phyloP scores from a whole-genome alignment of 2,329 filamentous ascomycete genomes.

The Metarhizium anisopliae region DNA sequence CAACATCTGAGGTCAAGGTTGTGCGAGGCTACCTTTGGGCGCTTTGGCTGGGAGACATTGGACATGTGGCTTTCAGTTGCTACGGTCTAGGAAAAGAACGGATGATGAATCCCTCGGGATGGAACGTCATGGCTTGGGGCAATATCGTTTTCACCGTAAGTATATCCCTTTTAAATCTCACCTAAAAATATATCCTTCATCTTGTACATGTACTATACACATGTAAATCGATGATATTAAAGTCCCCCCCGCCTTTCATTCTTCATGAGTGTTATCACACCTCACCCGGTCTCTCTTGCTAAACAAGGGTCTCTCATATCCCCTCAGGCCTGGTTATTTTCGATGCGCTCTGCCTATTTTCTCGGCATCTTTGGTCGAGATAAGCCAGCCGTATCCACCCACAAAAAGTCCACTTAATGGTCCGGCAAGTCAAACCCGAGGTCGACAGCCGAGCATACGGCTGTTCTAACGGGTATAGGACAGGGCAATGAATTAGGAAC shows the following conservation, averaged over 20 bases:
- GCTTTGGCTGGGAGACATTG: conserved; percentile 56
- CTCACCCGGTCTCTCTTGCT: neutral
- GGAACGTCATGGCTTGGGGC: conserved; percentile 67
- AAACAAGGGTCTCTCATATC: neutral
- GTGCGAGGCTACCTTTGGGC: conserved; percentile 59
- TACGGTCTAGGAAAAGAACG: conserved; percentile 49
- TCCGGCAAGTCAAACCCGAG: neutral
- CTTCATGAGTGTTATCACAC: neutral
- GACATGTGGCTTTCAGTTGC: conserved; percentile 53
- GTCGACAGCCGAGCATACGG: neutral
- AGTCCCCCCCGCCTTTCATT: neutral
- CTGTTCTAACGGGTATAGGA: neutral
- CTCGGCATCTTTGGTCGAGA: conserved; percentile 49
- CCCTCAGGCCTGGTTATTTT: conserved; percentile 41
- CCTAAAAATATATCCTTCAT: neutral
- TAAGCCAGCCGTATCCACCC: conserved; percentile 7
- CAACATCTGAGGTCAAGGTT: conserved; percentile 55
- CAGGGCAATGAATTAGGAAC: neutral
- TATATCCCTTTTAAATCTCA: conserved; percentile 3
- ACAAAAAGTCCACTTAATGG: conserved; percentile 19
- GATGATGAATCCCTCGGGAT: conserved; percentile 43
- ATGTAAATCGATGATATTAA: neutral
- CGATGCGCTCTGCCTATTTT: conserved; percentile 49
- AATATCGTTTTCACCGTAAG: conserved; percentile 59
- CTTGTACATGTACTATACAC: neutral